Percentiles rank a stretch among this genome's conserved stretches.
Evolutionary conservation across 2,329 filamentous ascomycete genomes (phyloP).

Genomic region (Madurella mycetomatis): DNA sequence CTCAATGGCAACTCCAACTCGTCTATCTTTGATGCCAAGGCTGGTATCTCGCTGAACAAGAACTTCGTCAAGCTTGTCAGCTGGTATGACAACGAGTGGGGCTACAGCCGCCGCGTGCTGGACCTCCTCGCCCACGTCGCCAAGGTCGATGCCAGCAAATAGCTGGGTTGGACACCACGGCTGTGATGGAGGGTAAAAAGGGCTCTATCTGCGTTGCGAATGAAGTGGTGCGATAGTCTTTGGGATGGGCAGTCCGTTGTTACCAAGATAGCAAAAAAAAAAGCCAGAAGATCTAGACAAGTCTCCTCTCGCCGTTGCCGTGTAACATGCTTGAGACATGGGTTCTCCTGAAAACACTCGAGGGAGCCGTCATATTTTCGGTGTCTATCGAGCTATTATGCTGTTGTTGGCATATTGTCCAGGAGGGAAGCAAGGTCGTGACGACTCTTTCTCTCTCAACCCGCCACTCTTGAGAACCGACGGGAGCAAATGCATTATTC

Average conservation of each 20-base stretch:
- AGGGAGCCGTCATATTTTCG: too few species aligned
- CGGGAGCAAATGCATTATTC: too few species aligned
- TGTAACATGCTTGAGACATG: too few species aligned
- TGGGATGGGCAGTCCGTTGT: background rate
- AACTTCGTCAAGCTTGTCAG: conserved; percentile 98
- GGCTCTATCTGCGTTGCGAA: conserved; percentile 5
- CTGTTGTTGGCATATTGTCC: too few species aligned
- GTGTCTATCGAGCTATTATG: too few species aligned
- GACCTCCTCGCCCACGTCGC: conserved; percentile 76
- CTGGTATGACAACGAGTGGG: conserved; percentile 99
- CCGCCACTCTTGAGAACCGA: too few species aligned
- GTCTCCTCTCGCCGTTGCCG: too few species aligned
- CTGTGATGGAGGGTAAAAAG: conserved; percentile 13
- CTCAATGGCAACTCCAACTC: conserved; percentile 88
- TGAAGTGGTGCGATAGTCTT: conserved; percentile 3
- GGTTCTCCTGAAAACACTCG: too few species aligned
- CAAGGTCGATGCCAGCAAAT: conserved; percentile 64
- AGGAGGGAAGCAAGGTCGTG: too few species aligned
- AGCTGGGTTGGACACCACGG: conserved; percentile 17
- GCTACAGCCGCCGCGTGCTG: conserved; percentile 93
- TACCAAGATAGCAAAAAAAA: conserved; percentile 5
- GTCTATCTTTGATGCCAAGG: conserved; percentile 99
- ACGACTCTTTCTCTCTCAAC: too few species aligned
- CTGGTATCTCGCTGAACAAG: conserved; percentile 95
- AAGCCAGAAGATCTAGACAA: too few species aligned